These are phyloP conservation scores for Tylopilus orsonianus DNA, from an alignment of 1,284 basidiomycete genomes.

Conservation along the genomic window DNA sequence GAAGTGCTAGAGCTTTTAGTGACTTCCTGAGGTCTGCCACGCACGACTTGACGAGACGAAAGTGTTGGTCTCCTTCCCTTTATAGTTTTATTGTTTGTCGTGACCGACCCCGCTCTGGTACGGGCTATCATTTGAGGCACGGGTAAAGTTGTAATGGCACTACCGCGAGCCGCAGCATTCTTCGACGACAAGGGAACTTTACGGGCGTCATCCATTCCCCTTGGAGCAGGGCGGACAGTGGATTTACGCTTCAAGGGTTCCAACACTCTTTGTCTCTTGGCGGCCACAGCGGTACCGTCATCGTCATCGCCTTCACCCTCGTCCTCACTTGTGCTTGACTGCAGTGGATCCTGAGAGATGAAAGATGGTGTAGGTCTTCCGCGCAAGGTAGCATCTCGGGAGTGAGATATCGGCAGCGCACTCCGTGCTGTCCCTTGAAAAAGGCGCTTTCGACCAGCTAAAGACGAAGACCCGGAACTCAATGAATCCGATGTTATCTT, in stretches of 20 bases:
- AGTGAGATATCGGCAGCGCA: constrained; percentile 9
- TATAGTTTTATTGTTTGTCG: constrained; percentile 9
- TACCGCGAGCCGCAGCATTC: constrained; percentile 8
- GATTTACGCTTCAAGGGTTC: constrained; percentile 29
- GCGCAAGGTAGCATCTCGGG: constrained; percentile 29
- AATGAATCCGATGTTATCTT: constrained; percentile 45
- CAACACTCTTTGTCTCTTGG: constrained; percentile 32
- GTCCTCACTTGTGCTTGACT: constrained; percentile 27
- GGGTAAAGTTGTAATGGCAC: constrained; percentile 9
- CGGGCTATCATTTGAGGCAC: constrained; percentile 15
- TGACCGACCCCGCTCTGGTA: constrained; percentile 12
- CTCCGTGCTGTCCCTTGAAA: constrained; percentile 9
- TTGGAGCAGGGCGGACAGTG: constrained; percentile 30
- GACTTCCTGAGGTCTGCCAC: constrained; percentile 14
- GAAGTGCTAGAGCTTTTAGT: constrained; percentile 25
- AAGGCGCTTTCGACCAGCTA: constrained; percentile 37
- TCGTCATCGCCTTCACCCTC: constrained; percentile 18
- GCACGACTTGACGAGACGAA: constrained; percentile 12
- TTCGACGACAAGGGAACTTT: constrained; percentile 17
- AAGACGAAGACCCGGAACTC: constrained; percentile 38
- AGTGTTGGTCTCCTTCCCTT: constrained; percentile 17
- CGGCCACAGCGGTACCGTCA: constrained; percentile 6
- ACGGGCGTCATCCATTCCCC: constrained; percentile 13
- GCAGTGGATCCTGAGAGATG: constrained; percentile 12
- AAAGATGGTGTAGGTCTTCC: constrained; percentile 17